Conservation (phyloP, 495 filamentous ascomycete genomes). For the Aspergillus diversus region DNA sequence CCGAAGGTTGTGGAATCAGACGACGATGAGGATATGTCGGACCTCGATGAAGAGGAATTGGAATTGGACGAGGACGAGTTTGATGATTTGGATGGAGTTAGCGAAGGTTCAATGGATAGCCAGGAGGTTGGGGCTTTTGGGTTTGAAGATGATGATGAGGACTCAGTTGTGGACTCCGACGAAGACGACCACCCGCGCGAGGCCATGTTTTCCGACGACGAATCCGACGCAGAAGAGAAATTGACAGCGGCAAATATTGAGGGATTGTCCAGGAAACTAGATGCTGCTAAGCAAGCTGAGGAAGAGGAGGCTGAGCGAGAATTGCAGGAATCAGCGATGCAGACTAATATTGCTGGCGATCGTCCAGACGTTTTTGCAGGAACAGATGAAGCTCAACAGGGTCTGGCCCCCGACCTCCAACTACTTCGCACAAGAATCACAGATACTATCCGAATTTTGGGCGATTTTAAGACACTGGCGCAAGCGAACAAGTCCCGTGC, state of each 20-base stretch:
- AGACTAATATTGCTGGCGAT: slow-evolving; percentile 93
- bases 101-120: slow-evolving; percentile 53
- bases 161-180: slow-evolving; percentile 77
- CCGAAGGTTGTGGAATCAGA: slow-evolving; percentile 50
- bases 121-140: slow-evolving; percentile 51
- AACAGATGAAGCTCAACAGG: slow-evolving; percentile 52
- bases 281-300: slow-evolving; percentile 67
- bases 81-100: slow-evolving; percentile 55
- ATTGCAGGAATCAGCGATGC: slow-evolving; percentile 83
- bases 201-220: slow-evolving; percentile 92
- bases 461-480: slow-evolving; percentile 78
- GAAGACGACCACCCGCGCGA: slow-evolving; percentile 58
- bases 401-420: slow-evolving; percentile 85
- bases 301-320: slow-evolving; percentile 67
- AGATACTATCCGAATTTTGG: slow-evolving; percentile 88
- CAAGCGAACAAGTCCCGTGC: slow-evolving; percentile 78
- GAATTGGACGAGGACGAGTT: slow-evolving; percentile 51
- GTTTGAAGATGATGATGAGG: slow-evolving; percentile 60
- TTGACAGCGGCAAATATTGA: slow-evolving; percentile 96
- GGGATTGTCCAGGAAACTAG: slow-evolving; percentile 81
- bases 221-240: slow-evolving; percentile 86
- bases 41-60: slow-evolving; percentile 32
- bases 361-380: slow-evolving; percentile 72
- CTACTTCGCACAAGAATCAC: slow-evolving; percentile 88
- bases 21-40: slow-evolving; percentile 28